Base-by-base conservation (phyloP, 176 grass and related monocot genomes). In the Elaeis guineensis region DNA sequence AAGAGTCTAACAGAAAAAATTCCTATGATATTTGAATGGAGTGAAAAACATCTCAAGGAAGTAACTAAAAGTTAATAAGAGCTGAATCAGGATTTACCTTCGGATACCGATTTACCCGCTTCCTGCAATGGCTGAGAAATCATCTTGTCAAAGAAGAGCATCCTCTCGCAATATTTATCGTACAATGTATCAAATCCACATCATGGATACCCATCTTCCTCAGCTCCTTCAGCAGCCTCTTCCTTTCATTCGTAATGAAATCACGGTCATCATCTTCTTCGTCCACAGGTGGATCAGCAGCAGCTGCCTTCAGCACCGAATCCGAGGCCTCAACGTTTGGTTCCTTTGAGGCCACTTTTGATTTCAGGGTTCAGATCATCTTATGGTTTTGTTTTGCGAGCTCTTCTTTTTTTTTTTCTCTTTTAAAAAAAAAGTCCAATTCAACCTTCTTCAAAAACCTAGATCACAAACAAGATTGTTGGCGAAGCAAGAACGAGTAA, bases 341-440 rank as follows among this genome's bases (percentile, higher is more conserved):
- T n/a, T 62, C 67, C 19, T 57, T 63, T 0, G 54, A 65, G 3
- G 57, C 16, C 53, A 59, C 48, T 0, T 60, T 84, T 76, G 1
- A 30, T 35, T 17, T 87, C 76, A 6, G 62, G 17, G 0, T 12
- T 15, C 14, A 73, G 61, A 0, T 81, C 74, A 19, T 62, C 69
- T 3, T 61, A 62, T 6, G 49, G 52, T 21, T 55, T 23, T 16
- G 17, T 30, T 70, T 83, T 86, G 66, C 76, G 61, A 19, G 62
- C 35, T 56, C 76, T 82, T 15, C 51, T 67, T 49, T 87, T 75
- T 72, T 80, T 85, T 59, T 73, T 86, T 26, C 4, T 61, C 78
- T 77, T 88, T 90, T n/a, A n/a, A n/a, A n/a, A 55, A 96, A 82
- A 77, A 96, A 87, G 72, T 96, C 91, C 91, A 96, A 90, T 0